Evolutionary conservation across 257 asterid genomes (phyloP).

Genomic region (Capsicum pubescens): DNA sequence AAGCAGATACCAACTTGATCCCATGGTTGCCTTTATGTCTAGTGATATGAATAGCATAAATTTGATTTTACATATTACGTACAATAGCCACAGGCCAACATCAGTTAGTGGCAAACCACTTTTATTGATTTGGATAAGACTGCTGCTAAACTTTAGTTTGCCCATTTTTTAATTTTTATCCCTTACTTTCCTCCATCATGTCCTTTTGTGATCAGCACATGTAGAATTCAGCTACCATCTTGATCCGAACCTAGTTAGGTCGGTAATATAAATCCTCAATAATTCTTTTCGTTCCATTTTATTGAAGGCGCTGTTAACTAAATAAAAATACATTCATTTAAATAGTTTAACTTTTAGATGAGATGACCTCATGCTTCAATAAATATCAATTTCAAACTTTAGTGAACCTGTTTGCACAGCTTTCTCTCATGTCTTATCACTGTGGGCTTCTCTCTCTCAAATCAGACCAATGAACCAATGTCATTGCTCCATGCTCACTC

Average conservation of each 20-base stretch:
- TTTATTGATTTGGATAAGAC: conserved; percentile 59
- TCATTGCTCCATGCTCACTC: neutral
- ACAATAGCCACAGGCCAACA: conserved; percentile 45
- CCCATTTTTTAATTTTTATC: conserved; percentile 22
- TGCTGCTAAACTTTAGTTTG: conserved; percentile 31
- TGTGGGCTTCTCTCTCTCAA: neutral
- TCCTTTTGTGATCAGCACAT: neutral
- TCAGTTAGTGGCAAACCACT: conserved; percentile 59
- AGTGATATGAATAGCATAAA: conserved; percentile 61
- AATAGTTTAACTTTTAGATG: too few relatives aligned
- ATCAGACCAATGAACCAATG: neutral
- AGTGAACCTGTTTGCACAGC: neutral
- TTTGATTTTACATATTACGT: conserved; percentile 34
- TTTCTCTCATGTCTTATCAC: neutral
- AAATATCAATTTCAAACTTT: neutral
- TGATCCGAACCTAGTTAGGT: neutral
- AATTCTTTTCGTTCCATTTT: too few relatives aligned
- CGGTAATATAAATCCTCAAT: too few relatives aligned
- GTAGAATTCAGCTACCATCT: neutral
- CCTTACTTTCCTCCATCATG: conserved; percentile 22
- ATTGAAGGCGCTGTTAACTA: too few relatives aligned
- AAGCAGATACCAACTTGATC: conserved; percentile 72
- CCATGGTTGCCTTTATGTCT: conserved; percentile 64
- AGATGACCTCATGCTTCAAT: too few relatives aligned
- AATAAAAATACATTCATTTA: too few relatives aligned